Base-by-base conservation (phyloP, 176 grass and related monocot species). In the Dactylis glomerata region DNA sequence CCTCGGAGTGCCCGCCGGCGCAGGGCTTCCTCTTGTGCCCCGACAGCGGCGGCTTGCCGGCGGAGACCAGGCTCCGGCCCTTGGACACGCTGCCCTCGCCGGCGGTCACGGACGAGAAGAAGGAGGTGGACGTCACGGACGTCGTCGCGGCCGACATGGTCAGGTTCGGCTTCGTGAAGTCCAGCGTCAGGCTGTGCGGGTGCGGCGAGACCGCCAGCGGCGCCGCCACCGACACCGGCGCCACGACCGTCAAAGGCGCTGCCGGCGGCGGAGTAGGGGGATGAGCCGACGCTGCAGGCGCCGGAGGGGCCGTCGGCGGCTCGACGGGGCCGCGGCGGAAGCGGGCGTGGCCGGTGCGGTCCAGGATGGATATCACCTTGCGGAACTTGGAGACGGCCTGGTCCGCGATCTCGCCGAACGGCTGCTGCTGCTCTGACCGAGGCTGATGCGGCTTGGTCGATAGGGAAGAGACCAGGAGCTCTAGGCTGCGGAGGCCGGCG, bases 321-420 rank as follows among this genome's bases (percentile, higher is more conserved):
- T 87, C 84, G 13, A 87, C 68, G 6, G 93, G 93, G 3, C 91
- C 93, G 41, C 93, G 93, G 34, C 93, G 85, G 91, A 98, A 98
- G n/a, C 96, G 96, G 17, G 96, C 96, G 73, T 98, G 96, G 49
- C 96, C 96, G 28, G 91, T 95, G 73, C 96, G 96, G 82, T 98
- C 93, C 1, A 98, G 93, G 73, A 95, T 91, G 34, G 91, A 93
- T 47, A 98, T 98, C 24, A 95, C 93, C 87, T 94, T 98, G 71
- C 91, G 91, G 68, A 95, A 95, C 91, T 85, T 95, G 41, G 93
- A 93, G 68, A 98, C 87, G 44, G 91, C 92, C 87, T 92, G 89
- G 76, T 95, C 96, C 1, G 93, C 89, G 68, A 98, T 98, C 91
- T 98, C 93, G 0, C 89, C 87, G 68, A 94, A 89, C 31, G 94